A percentile compares a stretch with the other conserved stretches of the same genome.
Evolutionary conservation across 2,329 filamentous ascomycete genomes (phyloP).

Genomic region (Cytospora leucostoma): DNA sequence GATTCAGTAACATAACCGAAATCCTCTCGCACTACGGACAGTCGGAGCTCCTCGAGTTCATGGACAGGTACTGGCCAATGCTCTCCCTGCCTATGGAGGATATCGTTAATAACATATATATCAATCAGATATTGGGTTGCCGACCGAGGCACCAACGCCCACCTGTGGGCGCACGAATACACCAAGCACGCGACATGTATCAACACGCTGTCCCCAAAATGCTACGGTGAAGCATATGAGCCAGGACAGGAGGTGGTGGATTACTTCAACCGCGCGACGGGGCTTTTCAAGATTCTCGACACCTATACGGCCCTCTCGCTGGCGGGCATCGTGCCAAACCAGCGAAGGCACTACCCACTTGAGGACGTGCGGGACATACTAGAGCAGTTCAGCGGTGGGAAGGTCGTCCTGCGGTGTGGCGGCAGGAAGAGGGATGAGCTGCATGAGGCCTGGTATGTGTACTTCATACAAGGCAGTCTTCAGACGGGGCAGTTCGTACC

Average conservation of each 20-base stretch:
- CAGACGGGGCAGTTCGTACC: conserved; percentile 53
- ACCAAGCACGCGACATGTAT: conserved; percentile 73
- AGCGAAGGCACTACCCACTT: conserved; percentile 44
- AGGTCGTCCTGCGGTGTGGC: conserved; percentile 47
- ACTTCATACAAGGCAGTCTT: conserved; percentile 53
- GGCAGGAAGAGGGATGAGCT: conserved; percentile 42
- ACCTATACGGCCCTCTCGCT: conserved; percentile 43
- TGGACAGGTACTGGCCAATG: conserved; percentile 42
- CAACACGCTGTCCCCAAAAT: conserved; percentile 64
- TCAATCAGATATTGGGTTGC: conserved; percentile 45
- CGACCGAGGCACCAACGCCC: conserved; percentile 42
- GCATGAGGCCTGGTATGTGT: conserved; percentile 56
- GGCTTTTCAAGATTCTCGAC: conserved; percentile 45
- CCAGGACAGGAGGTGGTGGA: conserved; percentile 47
- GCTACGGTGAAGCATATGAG: conserved; percentile 58
- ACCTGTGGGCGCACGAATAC: conserved; percentile 71
- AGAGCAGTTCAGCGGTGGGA: conserved; percentile 46
- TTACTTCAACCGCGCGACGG: conserved; percentile 47
- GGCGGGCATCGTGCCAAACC: conserved; percentile 42
- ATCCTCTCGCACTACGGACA: conserved; percentile 44
- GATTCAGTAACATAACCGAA: conserved; percentile 45
- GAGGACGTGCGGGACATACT: conserved; percentile 45
- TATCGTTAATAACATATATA: no score
- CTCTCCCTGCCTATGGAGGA: no score
- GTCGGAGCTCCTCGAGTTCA: conserved; percentile 41